These are phyloP conservation scores for Pythium sukuiense DNA, from an alignment of 352 stramenopile species.

Conservation along the genomic window DNA sequence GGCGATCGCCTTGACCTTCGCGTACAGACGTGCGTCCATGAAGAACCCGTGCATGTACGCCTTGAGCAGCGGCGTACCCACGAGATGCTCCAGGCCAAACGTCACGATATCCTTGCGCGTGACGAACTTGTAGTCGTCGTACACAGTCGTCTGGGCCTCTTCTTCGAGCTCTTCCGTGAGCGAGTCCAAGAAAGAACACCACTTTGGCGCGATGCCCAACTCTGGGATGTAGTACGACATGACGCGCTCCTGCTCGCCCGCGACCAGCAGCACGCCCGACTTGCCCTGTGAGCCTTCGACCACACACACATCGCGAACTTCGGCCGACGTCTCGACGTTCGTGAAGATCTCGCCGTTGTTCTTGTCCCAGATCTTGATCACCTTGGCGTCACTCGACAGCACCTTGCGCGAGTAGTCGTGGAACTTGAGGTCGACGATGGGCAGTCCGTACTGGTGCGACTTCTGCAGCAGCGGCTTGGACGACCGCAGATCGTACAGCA, in stretches of 20 bases:
- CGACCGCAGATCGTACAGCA: slow-evolving; percentile 97
- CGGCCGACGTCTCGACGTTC: slow-evolving; percentile 96
- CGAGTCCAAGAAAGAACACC: slow-evolving; percentile 99
- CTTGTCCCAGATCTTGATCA: slow-evolving; percentile 98
- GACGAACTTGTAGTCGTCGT: slow-evolving; percentile 99
- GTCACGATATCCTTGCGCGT: slow-evolving; percentile 93
- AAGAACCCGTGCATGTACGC: slow-evolving; percentile 99
- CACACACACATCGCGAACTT: slow-evolving; percentile 96
- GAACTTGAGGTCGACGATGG: slow-evolving; percentile 95
- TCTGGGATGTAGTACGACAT: slow-evolving; percentile 99
- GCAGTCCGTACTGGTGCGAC: slow-evolving; percentile 97
- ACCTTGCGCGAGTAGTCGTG: slow-evolving; percentile 89
- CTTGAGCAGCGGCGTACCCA: slow-evolving; percentile 96
- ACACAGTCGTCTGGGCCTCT: slow-evolving; percentile 92
- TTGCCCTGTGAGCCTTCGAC: slow-evolving; percentile 88
- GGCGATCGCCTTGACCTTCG: slow-evolving; percentile 94
- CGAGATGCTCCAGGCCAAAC: slow-evolving; percentile 97
- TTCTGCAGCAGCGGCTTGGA: slow-evolving; percentile 94
- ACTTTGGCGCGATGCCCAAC: slow-evolving; percentile 96
- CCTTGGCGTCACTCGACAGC: slow-evolving; percentile 95
- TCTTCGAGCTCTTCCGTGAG: slow-evolving; percentile 99
- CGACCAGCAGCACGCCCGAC: slow-evolving; percentile 96
- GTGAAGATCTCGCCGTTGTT: slow-evolving; percentile 89
- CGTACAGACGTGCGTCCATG: slow-evolving; percentile 98
- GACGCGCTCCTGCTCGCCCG: slow-evolving; percentile 95